Evolutionary conservation across 225 moss, liverwort and hornwort species (phyloP), one percentile per base, ranked within the genome.

Genomic region (Lunularia cruciata): DNA sequence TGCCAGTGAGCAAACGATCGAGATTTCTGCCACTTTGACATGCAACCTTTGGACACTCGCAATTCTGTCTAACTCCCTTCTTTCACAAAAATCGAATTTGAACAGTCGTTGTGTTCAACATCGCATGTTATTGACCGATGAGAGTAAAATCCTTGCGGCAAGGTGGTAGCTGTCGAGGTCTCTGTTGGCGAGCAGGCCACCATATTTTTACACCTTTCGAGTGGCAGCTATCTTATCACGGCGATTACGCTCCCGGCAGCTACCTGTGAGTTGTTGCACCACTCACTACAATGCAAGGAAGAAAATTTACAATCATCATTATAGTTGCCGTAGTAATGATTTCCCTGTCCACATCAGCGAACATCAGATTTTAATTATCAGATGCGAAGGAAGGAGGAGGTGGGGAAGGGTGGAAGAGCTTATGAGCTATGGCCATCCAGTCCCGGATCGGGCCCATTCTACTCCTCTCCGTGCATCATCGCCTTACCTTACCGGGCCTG

Each of bases 271-370:
- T 43, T 43, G 42, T 63, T 63, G 63, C 45, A 30, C 66, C 66
- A 67, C 66, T 67, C 66, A 7, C 66, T 33, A 39, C 47, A 19
- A 48, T 48, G 65, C 33, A 22, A 32, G 65, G 20, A 48, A 67
- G n/a, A 22, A 31, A 18, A 65, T 48, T 51, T 34, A 35, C 66
- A 67, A 67, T 67, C 49, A 67, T 67, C 66, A 67, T 67, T 33
- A n/a, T n/a, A 67, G 48, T 33, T 18, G 66, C n/a, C 12, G 20
- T 67, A 67, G 35, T 67, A 33, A 51, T 51, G 48, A 51, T 47
- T n/a, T 22, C 18, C 36, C 49, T 46, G 33, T 51, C 66, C 66
- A 34, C 66, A 33, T 67, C 66, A 67, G 49, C 66, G 48, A 10
- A 33, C 49, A 67, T 49, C 66, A 49, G 6, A 48, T 34, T 23